Evolutionary conservation across 345 rosid genomes (phyloP).

Genomic region (Reutealis trisperma): DNA sequence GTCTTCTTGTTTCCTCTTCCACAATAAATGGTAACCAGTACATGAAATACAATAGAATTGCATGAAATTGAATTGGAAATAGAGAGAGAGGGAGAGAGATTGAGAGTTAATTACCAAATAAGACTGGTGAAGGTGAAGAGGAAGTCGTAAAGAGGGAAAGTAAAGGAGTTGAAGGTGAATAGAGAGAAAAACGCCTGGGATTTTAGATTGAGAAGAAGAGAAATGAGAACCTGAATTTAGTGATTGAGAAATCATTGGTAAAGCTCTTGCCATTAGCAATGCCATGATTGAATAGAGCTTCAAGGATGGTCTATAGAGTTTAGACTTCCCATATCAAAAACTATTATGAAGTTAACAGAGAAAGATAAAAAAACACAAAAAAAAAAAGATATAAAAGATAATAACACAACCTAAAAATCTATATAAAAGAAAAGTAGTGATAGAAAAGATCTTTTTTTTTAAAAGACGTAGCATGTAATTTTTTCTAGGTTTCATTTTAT

Average conservation of each 20-base stretch:
- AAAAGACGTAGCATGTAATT: no score
- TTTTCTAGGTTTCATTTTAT: no score
- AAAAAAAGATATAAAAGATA: no score
- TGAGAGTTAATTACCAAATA: constrained; percentile 28
- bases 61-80: not conserved
- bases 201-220: constrained; percentile 55
- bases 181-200: constrained; percentile 41
- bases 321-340: no score
- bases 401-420: no score
- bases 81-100: not conserved
- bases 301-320: no score
- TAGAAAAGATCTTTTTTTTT: no score
- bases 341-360: no score
- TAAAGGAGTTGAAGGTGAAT: constrained; percentile 19
- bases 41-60: not conserved
- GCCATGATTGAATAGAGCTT: constrained; percentile 43
- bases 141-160: constrained; percentile 35
- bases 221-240: constrained; percentile 28
- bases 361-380: no score
- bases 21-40: constrained; percentile 51
- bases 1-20: constrained; percentile 93
- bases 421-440: no score
- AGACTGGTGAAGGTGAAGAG: constrained; percentile 35
- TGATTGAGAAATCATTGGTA: no score
- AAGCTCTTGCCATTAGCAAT: constrained; percentile 40